Conservation (phyloP, 495 filamentous ascomycete species). For the Ascodesmis nigricans region DNA sequence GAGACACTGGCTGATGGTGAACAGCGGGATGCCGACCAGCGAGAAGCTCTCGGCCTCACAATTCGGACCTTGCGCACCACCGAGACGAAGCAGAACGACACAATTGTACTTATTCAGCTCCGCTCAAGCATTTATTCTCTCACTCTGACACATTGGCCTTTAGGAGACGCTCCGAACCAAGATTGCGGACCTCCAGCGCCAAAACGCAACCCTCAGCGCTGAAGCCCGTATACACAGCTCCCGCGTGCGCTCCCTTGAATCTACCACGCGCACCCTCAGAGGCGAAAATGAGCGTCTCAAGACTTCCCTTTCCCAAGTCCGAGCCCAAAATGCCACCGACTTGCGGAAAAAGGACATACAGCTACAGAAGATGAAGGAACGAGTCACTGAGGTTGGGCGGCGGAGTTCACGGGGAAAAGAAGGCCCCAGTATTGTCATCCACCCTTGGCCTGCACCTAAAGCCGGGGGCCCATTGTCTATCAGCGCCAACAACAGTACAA, state of each 20-base stretch:
- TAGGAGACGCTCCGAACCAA: slow-evolving; percentile 45
- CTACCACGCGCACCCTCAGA: slow-evolving; percentile 41
- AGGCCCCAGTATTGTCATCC: slow-evolving; percentile 9
- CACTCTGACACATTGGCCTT: slow-evolving; percentile 2
- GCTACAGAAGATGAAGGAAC: slow-evolving; percentile 68
- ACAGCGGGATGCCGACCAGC: slow-evolving; percentile 72
- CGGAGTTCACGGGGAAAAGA: slow-evolving; percentile 16
- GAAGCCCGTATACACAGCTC: slow-evolving; percentile 45
- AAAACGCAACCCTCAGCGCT: slow-evolving; percentile 49
- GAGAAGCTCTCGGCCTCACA: slow-evolving; percentile 56
- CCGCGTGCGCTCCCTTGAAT: slow-evolving; percentile 49
- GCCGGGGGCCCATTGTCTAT: slow-evolving; percentile 12
- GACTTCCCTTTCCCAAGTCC: slow-evolving; percentile 53
- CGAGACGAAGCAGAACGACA: slow-evolving; percentile 43
- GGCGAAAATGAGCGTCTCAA: slow-evolving; percentile 66
- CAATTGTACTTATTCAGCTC: slow-evolving; percentile 32
- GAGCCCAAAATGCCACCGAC: slow-evolving; percentile 74
- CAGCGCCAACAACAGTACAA: slow-evolving; percentile 28
- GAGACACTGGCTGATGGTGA: no score
- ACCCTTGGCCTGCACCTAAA: not conserved
- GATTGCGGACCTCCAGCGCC: slow-evolving; percentile 47
- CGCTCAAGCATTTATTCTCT: slow-evolving; percentile 1
- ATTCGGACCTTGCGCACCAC: slow-evolving; percentile 51
- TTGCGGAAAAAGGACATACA: slow-evolving; percentile 77
- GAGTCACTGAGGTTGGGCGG: slow-evolving; percentile 32